Percentiles rank a stretch among this genome's conserved stretches.
phyloP scores from a whole-genome alignment of 2,329 filamentous ascomycete species.

The Phialocephala sp. region DNA sequence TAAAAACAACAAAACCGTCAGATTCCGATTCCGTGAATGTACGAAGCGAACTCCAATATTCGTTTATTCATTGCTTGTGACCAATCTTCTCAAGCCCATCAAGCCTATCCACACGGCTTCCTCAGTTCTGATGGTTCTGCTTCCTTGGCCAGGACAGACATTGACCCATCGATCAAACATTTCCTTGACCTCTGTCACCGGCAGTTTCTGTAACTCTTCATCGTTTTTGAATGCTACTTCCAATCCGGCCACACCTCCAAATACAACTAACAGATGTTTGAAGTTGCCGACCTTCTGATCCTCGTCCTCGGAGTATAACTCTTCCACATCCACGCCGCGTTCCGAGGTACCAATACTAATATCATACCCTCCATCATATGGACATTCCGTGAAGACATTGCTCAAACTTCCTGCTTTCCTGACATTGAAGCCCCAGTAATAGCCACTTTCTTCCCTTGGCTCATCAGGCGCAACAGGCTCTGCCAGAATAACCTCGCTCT shows the following conservation, averaged over 20 bases:
- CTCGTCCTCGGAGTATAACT: slow-evolving; percentile 37
- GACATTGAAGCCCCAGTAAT: slow-evolving; percentile 85
- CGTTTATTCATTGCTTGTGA: slow-evolving; percentile 41
- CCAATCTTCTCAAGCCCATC: slow-evolving; percentile 66
- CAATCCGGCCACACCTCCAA: slow-evolving; percentile 80
- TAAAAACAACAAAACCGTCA: neutral
- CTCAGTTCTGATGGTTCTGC: slow-evolving; percentile 81
- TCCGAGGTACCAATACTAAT: slow-evolving; percentile 84
- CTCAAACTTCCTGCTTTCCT: slow-evolving; percentile 71
- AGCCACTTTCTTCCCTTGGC: slow-evolving; percentile 77
- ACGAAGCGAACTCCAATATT: neutral
- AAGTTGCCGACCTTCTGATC: slow-evolving; percentile 50
- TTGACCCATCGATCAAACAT: slow-evolving; percentile 88
- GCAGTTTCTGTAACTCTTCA: slow-evolving; percentile 56
- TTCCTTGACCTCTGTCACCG: slow-evolving; percentile 67
- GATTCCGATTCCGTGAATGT: neutral
- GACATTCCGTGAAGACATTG: slow-evolving; percentile 76
- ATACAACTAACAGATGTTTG: slow-evolving; percentile 77
- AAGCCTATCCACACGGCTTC: slow-evolving; percentile 82
- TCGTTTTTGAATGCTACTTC: slow-evolving; percentile 75
- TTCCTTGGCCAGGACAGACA: slow-evolving; percentile 79
- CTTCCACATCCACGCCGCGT: slow-evolving; percentile 57
- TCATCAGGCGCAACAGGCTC: slow-evolving; percentile 70
- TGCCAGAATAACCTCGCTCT: slow-evolving; percentile 45
- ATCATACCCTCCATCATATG: slow-evolving; percentile 80